Evolutionary conservation across 2,329 filamentous ascomycete genomes (phyloP).

Genomic region (Mycosphaerella sp.): DNA sequence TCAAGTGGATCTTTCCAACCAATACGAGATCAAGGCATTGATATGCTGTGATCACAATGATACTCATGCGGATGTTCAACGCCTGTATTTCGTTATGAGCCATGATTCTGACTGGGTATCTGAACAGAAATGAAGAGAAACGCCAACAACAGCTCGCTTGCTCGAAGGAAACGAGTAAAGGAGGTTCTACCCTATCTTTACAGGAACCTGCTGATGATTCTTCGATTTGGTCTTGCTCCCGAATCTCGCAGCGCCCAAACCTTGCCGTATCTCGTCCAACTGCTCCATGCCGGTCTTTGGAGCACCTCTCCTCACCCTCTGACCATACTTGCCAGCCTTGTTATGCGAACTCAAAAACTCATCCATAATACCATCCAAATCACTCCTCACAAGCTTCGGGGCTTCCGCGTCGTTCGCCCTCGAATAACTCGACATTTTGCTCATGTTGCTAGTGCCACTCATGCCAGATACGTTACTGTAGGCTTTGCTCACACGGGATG

Average conservation of each 20-base stretch:
- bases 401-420: constrained; percentile 36
- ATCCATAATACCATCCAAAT: constrained; percentile 88
- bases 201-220: constrained; percentile 4
- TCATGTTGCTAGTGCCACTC: constrained; percentile 35
- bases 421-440: constrained; percentile 34
- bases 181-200: constrained; percentile 4
- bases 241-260: constrained; percentile 14
- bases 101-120: constrained; percentile 8
- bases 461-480: constrained; percentile 35
- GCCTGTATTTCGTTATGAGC: not conserved
- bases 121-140: not conserved
- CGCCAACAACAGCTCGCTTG: not conserved
- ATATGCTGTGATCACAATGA: constrained; percentile 13
- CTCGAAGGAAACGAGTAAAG: not conserved
- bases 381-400: constrained; percentile 55
- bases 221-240: constrained; percentile 4
- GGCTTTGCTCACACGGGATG: constrained; percentile 35
- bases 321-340: constrained; percentile 60
- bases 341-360: constrained; percentile 77
- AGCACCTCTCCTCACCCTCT: constrained; percentile 65
- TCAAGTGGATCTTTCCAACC: constrained; percentile 10
- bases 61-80: not conserved
- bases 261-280: constrained; percentile 72
- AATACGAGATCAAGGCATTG: constrained; percentile 20
- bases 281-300: constrained; percentile 78